Base-by-base conservation (phyloP, 192 early-diverging fungal species). In the Haplosporangium gracile region DNA sequence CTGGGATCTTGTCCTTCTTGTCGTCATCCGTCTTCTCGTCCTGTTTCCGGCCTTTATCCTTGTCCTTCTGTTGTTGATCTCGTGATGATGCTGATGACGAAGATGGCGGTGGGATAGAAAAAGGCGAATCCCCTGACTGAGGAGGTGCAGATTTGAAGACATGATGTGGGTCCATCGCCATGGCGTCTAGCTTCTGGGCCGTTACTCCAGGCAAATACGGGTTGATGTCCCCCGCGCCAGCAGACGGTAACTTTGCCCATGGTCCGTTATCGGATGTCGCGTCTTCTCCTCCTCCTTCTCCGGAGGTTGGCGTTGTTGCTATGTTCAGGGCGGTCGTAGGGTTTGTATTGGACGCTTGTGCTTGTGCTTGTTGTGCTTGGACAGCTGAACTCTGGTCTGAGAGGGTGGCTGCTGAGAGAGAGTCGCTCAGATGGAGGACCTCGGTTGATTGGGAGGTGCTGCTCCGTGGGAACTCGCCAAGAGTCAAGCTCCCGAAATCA, bases 101-200 rank as follows among this genome's bases (percentile, higher is more conserved):
- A 40, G 11, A n/a, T 20, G 40, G 18, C 38, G 74, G 75, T 13
- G 70, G 53, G 20, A 72, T 69, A 16, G 74, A 55, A 38, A 80
- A 80, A 7, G 83, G 78, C 47, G 70, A 78, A 22, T 51, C 49
- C 5, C 49, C 49, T 4, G 75, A 77, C 24, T 79, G 71, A n/a
- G n/a, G 60, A 16, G 60, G 60, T 1, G 74, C 57, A n/a, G 79
- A 81, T 60, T 81, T 86, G 76, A 86, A 86, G 26, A 86, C 65
- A 49, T 86, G 84, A 47, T 81, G 77, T 16, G 84, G 84, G 22
- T 86, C 72, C 71, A 77, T 34, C 5, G 84, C 84, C 84, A 86
- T 86, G 20, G 84, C 84, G 32, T 86, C 84, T 2, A 86, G 68
- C 42, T 69, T 81, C 49, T 86, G 60, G 0, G 79, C 75, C 1